These are phyloP conservation scores for Lachnellula subtilissima DNA, from an alignment of 2,329 filamentous ascomycete species.

Conservation along the genomic window DNA sequence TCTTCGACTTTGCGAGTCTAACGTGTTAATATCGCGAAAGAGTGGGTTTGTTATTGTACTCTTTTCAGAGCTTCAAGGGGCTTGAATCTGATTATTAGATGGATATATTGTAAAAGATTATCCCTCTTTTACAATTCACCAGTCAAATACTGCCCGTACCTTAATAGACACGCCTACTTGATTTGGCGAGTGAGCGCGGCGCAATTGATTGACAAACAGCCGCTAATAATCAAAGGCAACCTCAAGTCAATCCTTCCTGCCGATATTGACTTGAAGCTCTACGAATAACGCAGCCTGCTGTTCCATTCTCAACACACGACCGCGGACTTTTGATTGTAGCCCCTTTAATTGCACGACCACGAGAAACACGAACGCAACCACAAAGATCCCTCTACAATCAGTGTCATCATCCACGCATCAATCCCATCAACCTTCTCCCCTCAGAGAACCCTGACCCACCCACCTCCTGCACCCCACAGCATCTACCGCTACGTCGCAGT, in stretches of 20 bases:
- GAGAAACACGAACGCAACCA: background rate
- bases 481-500: conserved; percentile 4
- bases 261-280: background rate
- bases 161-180: background rate
- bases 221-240: background rate
- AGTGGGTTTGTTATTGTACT: too few species aligned
- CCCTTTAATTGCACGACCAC: background rate
- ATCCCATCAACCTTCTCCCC: background rate
- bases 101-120: too few species aligned
- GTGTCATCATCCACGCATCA: background rate
- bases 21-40: too few species aligned
- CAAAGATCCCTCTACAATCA: background rate
- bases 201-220: background rate
- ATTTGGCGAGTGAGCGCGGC: background rate
- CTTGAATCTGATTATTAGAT: too few species aligned
- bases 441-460: background rate
- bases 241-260: conserved; percentile 2
- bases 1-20: too few species aligned
- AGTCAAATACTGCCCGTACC: too few species aligned
- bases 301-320: background rate
- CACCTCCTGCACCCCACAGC: conserved; percentile 7
- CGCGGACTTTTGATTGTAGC: background rate
- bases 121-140: too few species aligned
- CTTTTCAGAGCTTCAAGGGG: too few species aligned
- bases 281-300: background rate